phyloP scores from a whole-genome alignment of 768 basidiomycete genomes.

The Lactarius sanguifluus region DNA sequence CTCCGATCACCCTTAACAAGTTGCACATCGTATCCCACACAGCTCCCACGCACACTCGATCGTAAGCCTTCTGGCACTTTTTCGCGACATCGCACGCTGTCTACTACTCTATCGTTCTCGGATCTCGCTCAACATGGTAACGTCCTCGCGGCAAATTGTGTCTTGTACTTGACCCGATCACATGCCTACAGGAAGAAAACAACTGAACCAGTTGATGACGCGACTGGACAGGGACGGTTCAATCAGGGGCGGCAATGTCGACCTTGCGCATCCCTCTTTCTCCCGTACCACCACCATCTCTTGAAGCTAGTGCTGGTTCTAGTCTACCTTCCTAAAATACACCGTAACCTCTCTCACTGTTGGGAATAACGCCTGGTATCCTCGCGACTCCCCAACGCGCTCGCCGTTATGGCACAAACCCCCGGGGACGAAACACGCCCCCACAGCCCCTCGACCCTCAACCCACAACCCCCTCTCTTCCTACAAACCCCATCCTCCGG shows the following conservation, averaged over 20 bases:
- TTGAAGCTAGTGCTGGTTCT: too few species aligned
- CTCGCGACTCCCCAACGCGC: too few species aligned
- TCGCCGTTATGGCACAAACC: too few species aligned
- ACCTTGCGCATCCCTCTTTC: too few species aligned
- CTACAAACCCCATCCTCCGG: too few species aligned
- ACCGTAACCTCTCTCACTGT: too few species aligned
- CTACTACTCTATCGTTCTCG: conserved; percentile 73
- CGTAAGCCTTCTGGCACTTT: conserved; percentile 61
- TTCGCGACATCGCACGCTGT: conserved; percentile 71
- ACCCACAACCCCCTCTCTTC: too few species aligned
- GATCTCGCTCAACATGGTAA: conserved; percentile 85
- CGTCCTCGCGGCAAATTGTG: conserved; percentile 8
- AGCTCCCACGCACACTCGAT: conserved; percentile 71
- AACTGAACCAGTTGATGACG: conserved; percentile 81
- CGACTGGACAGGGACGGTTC: conserved; percentile 73
- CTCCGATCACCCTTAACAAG: conserved; percentile 46
- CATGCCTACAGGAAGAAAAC: conserved; percentile 64
- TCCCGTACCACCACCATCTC: too few species aligned
- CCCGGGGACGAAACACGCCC: too few species aligned
- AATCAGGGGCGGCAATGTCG: conserved; percentile 56
- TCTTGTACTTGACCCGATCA: neutral
- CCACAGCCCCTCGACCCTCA: too few species aligned
- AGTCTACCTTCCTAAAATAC: too few species aligned
- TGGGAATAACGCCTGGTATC: too few species aligned
- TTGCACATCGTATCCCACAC: conserved; percentile 64